phyloP scores from a whole-genome alignment of 1,139 yeast species.

The Yamadazyma friedrichii region DNA sequence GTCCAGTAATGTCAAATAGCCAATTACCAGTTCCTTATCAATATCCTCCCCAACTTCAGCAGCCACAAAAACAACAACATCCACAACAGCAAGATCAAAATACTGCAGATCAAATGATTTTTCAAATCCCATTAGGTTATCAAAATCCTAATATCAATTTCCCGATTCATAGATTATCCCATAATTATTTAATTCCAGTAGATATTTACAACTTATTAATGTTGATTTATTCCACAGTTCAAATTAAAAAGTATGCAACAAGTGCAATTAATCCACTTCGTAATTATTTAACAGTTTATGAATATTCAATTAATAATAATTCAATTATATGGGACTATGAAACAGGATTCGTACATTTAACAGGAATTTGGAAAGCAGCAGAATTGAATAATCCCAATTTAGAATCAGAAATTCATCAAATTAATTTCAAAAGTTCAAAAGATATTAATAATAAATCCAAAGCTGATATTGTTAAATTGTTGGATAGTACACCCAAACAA shows the following conservation, averaged over 20 bases:
- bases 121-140: neutral
- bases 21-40: too few species aligned
- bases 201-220: conserved; percentile 9
- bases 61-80: too few species aligned
- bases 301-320: conserved; percentile 60
- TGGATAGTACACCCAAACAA: conserved; percentile 70
- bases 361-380: conserved; percentile 87
- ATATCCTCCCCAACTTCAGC: too few species aligned
- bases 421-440: conserved; percentile 1
- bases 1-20: neutral
- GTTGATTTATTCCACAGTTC: conserved; percentile 33
- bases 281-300: conserved; percentile 69
- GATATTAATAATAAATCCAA: conserved; percentile 50
- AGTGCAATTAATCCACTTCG: conserved; percentile 60
- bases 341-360: conserved; percentile 85
- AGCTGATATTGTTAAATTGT: conserved; percentile 73
- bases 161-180: conserved; percentile 14
- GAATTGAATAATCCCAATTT: conserved; percentile 22
- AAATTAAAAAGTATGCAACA: conserved; percentile 68
- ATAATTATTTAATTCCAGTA: conserved; percentile 7
- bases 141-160: conserved; percentile 5
- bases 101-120: neutral
- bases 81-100: neutral
- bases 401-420: neutral
- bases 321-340: conserved; percentile 88